Conservation (phyloP, 2,329 filamentous ascomycete species). For the Curvularia lunata region DNA sequence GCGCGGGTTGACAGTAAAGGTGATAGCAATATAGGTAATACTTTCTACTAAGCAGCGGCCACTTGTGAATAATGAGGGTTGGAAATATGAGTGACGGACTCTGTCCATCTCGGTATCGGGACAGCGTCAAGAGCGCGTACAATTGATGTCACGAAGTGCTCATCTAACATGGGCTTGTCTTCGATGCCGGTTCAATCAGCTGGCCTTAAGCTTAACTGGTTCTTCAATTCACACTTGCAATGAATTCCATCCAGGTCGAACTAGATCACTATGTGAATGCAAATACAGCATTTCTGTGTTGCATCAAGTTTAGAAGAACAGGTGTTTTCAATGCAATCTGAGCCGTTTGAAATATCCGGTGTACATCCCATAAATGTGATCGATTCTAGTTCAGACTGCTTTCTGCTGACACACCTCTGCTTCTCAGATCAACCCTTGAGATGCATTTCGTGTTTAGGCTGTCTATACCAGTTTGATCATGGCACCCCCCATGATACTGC, state of each 20-base stretch:
- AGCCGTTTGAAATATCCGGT: too few relatives aligned
- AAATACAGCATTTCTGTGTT: too few relatives aligned
- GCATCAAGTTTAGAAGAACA: neutral
- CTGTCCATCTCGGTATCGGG: neutral
- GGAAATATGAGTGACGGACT: neutral
- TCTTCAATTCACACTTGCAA: neutral
- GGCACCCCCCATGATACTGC: too few relatives aligned
- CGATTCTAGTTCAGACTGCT: neutral
- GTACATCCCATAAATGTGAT: neutral
- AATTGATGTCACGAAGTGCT: neutral
- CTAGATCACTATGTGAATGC: too few relatives aligned
- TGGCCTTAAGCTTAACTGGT: neutral
- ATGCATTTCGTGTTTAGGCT: neutral
- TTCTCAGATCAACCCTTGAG: neutral
- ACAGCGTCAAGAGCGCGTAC: neutral
- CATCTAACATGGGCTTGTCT: neutral
- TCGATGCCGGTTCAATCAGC: neutral
- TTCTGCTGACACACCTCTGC: neutral
- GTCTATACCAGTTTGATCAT: neutral
- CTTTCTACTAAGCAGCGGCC: neutral
- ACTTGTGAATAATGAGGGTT: neutral
- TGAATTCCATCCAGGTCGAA: too few relatives aligned
- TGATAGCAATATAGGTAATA: neutral
- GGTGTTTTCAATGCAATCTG: neutral
- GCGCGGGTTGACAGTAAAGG: neutral